phyloP scores from a whole-genome alignment of 2,329 filamentous ascomycete species.

The Alternaria brassicae region DNA sequence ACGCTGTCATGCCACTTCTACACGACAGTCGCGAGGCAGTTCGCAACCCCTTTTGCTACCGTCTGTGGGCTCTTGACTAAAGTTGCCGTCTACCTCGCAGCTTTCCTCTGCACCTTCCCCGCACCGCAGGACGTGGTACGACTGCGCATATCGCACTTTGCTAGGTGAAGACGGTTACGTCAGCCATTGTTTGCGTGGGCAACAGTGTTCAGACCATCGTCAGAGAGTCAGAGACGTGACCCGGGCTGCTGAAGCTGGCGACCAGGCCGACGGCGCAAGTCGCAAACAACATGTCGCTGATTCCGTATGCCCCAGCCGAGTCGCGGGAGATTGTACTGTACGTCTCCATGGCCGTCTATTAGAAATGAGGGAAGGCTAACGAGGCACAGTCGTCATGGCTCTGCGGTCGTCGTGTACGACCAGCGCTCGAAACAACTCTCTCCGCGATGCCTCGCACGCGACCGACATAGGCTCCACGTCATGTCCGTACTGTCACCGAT shows the following conservation, averaged over 20 bases:
- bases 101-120: slow-evolving; percentile 28
- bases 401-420: slow-evolving; percentile 92
- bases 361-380: slow-evolving; percentile 20
- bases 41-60: slow-evolving; percentile 16
- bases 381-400: slow-evolving; percentile 77
- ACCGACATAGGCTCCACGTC: slow-evolving; percentile 67
- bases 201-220: not conserved
- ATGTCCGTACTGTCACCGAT: slow-evolving; percentile 90
- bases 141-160: slow-evolving; percentile 6
- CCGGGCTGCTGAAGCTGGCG: slow-evolving; percentile 11
- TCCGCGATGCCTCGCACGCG: slow-evolving; percentile 67
- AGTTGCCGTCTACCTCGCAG: slow-evolving; percentile 7
- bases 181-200: not conserved
- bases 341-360: slow-evolving; percentile 45
- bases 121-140: slow-evolving; percentile 22
- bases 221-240: slow-evolving; percentile 7
- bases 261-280: slow-evolving; percentile 35
- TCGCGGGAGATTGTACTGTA: slow-evolving; percentile 83
- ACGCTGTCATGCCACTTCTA: slow-evolving; percentile 23
- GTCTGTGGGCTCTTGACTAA: slow-evolving; percentile 28
- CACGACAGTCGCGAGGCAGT: slow-evolving; percentile 18
- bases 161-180: slow-evolving; percentile 10
- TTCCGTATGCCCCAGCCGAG: slow-evolving; percentile 76
- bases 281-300: slow-evolving; percentile 67
- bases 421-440: slow-evolving; percentile 82